Evolutionary conservation across 768 basidiomycete genomes (phyloP), one percentile per base, ranked within the genome.

Genomic region (Tylopilus plumbeoviolaceoides): DNA sequence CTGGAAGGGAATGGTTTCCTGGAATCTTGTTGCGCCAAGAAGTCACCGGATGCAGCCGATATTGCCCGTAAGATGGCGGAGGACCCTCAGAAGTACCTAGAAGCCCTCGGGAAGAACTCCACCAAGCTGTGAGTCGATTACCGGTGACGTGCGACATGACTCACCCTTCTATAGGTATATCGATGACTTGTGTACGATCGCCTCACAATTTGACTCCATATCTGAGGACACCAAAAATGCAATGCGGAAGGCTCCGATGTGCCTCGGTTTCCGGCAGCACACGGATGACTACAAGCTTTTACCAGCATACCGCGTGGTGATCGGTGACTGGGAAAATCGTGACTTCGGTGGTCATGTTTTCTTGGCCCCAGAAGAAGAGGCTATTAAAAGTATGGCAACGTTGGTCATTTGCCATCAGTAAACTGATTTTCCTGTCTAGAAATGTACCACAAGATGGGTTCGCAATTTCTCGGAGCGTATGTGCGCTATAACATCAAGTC

Each of bases 371-470:
- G 30, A 51, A 21, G 54, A 61, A 20, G 50, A 43, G 17, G 5
- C 5, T 3, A 47, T 61, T 4, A 35, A 59, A 33, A 59, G 58
- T 61, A 21, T 23, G n/a, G 11, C 14, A 8, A n/a, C 23, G n/a
- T 1, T 3, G 17, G 27, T 15, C 28, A 27, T 14, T 40, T 8
- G 21, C 36, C 12, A 23, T 30, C 21, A 5, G 12, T 18, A 27
- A 15, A 40, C 30, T 38, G 2, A 30, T 27, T 11, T 10, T 38
- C n/a, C 5, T 38, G 20, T 5, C 28, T 23, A 59, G 58, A 51
- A 39, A 41, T 59, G 58, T 59, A 59, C 35, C 18, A 21, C 18
- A 45, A 46, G 8, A 49, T 61, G 59, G 59, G 55, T 14, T 52
- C 54, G 5, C 23, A 39, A 18, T 61, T 40, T 44, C 41, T 59